Evolutionary conservation across 306 rosid species (phyloP), one percentile per base, ranked within the genome.

Genomic region (Cicer judaicum): DNA sequence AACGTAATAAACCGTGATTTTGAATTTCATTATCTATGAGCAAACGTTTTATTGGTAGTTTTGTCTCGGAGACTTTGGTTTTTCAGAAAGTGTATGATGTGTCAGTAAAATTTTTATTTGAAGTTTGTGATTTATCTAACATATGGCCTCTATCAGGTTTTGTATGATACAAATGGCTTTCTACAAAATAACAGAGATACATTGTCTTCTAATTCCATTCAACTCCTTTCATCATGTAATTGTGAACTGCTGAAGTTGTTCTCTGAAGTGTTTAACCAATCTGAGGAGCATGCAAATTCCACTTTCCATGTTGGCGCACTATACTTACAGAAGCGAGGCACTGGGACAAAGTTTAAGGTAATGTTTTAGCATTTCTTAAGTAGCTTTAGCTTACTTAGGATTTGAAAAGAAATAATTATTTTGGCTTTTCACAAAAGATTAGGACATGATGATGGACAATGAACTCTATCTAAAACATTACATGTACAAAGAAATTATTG

Each of bases 101-200:
- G 52, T 15, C 60, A 44, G 41, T 43, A 39, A 78, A 73, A n/a
- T 46, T 80, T 79, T 65, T 21, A 63, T 66, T 57, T 56, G 61
- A 68, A 36, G 36, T 55, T 67, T 74, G n/a, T 40, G 43, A 59
- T 75, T 64, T 53, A 56, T 61, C 85, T 85, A 70, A 86, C 44
- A 57, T 73, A 65, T 75, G 53, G 63, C 41, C 76, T 78, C 72
- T 78, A 57, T 63, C 79, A 95, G 99, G 98, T 95, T 67, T 77
- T 85, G 41, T 95, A 95, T 67, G 99, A 92, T 73, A 87, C 97
- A 64, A 85, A 85, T 77, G 99, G 89, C 19, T 95, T 95, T 83
- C 81, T 90, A 83, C 92, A 85, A 71, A 88, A 90, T 89, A 95
- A 89, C 84, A 89, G 90, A 84, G 97, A 90, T 78, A 46, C 44